Conservation (phyloP, 139 green algal genomes). For the Volvox reticuliferus region DNA sequence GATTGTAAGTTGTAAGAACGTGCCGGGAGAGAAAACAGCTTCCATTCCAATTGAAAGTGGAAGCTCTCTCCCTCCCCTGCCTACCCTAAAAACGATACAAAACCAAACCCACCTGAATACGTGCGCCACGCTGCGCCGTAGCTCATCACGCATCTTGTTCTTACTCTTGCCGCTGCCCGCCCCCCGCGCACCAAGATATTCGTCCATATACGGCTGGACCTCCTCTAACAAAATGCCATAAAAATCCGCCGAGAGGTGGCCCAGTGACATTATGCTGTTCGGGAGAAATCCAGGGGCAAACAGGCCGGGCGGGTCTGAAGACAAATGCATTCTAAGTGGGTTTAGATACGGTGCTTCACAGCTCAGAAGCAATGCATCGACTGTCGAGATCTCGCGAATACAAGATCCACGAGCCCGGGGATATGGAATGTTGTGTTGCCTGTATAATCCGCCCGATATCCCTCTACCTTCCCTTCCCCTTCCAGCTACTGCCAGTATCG, state of each 20-base stretch:
- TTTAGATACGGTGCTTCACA: no score
- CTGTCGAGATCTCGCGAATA: no score
- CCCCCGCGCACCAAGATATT: constrained; percentile 52
- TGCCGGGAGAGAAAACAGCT: background rate
- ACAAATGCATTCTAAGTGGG: no score
- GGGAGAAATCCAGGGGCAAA: background rate
- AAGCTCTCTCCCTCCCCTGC: background rate
- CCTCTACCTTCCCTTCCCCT: no score
- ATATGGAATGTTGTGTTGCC: no score
- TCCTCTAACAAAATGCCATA: constrained; percentile 70
- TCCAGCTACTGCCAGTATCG: no score
- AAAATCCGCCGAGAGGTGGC: constrained; percentile 69
- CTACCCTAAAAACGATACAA: background rate
- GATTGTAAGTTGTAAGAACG: background rate
- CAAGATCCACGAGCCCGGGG: no score
- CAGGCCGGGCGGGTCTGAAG: no score
- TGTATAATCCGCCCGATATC: no score
- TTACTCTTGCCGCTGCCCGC: constrained; percentile 39
- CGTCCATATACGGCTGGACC: constrained; percentile 66
- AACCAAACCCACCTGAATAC: constrained; percentile 66
- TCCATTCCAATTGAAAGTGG: background rate
- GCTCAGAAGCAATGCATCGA: no score
- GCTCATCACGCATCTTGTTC: constrained; percentile 44
- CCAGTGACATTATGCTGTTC: constrained; percentile 75
- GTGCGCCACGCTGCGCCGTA: constrained; percentile 40